Evolutionary conservation across 2,329 filamentous ascomycete species (phyloP).

Genomic region (Cryoendolithus antarcticus): DNA sequence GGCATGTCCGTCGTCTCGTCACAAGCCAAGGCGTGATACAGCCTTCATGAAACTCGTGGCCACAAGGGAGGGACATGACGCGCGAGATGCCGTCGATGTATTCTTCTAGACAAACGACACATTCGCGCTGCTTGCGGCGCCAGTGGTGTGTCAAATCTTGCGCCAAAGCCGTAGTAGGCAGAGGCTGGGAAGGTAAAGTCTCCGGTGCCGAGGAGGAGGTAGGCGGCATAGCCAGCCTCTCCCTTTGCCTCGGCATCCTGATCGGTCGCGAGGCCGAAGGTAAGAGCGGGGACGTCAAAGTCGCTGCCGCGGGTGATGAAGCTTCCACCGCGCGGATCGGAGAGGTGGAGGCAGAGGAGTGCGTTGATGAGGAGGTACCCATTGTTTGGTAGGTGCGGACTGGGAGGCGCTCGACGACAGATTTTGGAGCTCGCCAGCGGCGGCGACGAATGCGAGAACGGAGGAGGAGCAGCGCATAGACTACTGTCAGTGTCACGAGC

Average conservation of each 20-base stretch:
- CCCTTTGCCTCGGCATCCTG: conserved; percentile 3
- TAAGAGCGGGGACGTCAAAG: conserved; percentile 67
- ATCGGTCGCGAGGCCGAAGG: conserved; percentile 34
- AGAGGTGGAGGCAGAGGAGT: conserved; percentile 11
- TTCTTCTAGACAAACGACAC: conserved; percentile 92
- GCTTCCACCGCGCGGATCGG: no score
- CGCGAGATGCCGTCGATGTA: conserved; percentile 87
- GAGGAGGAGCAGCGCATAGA: conserved; percentile 78
- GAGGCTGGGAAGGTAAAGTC: no score
- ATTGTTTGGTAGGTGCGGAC: conserved; percentile 92
- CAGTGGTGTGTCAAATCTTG: conserved; percentile 44
- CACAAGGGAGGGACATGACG: conserved; percentile 95
- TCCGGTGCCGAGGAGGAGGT: no score
- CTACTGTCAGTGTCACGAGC: conserved; percentile 78
- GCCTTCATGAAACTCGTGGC: conserved; percentile 92
- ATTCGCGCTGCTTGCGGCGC: conserved; percentile 62
- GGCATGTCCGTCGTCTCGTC: conserved; percentile 88
- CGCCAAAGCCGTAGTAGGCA: conserved; percentile 9
- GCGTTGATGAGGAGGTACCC: conserved; percentile 41
- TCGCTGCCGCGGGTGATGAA: conserved; percentile 29
- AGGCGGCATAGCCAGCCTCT: no score
- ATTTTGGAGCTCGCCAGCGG: conserved; percentile 92
- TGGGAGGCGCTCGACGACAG: conserved; percentile 84
- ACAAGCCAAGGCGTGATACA: conserved; percentile 99
- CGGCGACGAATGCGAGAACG: conserved; percentile 79